A percentile compares a stretch with the other conserved stretches of the same genome.
These are phyloP conservation scores for Aspergillus biplanus DNA, from an alignment of 495 filamentous ascomycete species.

Conservation along the genomic window DNA sequence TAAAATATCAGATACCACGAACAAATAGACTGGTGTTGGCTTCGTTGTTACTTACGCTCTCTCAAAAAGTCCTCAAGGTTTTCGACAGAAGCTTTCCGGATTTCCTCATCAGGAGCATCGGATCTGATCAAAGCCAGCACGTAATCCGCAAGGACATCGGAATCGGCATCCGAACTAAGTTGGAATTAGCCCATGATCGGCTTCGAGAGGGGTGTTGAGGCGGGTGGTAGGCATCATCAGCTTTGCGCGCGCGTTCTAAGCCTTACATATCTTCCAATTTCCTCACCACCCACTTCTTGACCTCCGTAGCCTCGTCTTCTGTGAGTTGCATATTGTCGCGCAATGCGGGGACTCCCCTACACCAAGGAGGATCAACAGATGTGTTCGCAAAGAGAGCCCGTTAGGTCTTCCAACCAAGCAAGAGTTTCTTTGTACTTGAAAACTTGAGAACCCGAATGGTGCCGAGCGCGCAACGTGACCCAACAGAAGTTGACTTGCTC, in stretches of 20 bases:
- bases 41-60: conserved; percentile 60
- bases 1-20: background rate
- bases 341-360: background rate
- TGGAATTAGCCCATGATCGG: background rate
- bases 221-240: background rate
- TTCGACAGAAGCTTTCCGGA: conserved; percentile 72
- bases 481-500: background rate
- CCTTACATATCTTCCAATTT: conserved; percentile 88
- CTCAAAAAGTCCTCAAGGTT: conserved; percentile 87
- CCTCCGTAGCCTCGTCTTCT: conserved; percentile 69
- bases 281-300: conserved; percentile 90
- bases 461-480: background rate
- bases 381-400: background rate
- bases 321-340: conserved; percentile 68
- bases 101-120: conserved; percentile 73
- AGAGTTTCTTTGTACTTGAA: background rate
- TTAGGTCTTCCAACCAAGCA: background rate
- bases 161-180: conserved; percentile 85
- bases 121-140: conserved; percentile 86
- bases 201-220: background rate
- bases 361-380: background rate
- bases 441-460: conserved; percentile 3
- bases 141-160: conserved; percentile 94
- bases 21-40: background rate
- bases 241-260: conserved; percentile 18